These are phyloP conservation scores for Fusarium redolens DNA, from an alignment of 2,329 filamentous ascomycete species.

Conservation along the genomic window DNA sequence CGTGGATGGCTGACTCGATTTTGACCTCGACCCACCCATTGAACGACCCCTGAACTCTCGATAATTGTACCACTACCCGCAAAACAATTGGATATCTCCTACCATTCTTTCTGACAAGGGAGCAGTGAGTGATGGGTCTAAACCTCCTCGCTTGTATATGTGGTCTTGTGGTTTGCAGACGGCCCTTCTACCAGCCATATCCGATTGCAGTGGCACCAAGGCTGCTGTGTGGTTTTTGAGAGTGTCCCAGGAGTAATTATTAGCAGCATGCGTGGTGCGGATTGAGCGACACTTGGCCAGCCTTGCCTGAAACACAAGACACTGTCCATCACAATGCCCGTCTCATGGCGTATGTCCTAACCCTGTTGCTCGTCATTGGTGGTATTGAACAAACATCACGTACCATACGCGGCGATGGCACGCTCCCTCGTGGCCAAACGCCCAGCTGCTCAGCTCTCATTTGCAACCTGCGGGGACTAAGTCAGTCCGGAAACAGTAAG, in stretches of 20 bases:
- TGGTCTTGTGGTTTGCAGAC: background rate
- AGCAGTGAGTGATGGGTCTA: background rate
- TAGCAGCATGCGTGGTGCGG: background rate
- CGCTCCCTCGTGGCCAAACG: constrained; percentile 15
- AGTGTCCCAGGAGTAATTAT: background rate
- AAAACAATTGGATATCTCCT: constrained; percentile 14
- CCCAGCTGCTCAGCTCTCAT: constrained; percentile 4
- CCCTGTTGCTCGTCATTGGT: constrained; percentile 13
- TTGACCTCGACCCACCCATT: constrained; percentile 6
- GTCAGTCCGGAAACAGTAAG: constrained; percentile 1
- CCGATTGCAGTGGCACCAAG: background rate
- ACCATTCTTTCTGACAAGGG: constrained; percentile 4
- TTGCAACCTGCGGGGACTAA: constrained; percentile 2
- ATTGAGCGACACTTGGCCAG: constrained; percentile 8
- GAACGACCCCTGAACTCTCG: constrained; percentile 37
- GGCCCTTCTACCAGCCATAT: background rate
- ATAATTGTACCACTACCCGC: constrained; percentile 19
- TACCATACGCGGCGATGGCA: constrained; percentile 13
- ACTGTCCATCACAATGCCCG: constrained; percentile 36
- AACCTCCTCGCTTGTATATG: background rate
- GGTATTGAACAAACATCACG: constrained; percentile 15
- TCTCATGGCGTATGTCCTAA: constrained; percentile 8
- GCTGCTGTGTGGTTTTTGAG: background rate
- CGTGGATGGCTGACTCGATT: constrained; percentile 39
- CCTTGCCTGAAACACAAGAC: constrained; percentile 40